Base-by-base conservation (phyloP, 331 rosid genomes). In the Rosa hybrid region DNA sequence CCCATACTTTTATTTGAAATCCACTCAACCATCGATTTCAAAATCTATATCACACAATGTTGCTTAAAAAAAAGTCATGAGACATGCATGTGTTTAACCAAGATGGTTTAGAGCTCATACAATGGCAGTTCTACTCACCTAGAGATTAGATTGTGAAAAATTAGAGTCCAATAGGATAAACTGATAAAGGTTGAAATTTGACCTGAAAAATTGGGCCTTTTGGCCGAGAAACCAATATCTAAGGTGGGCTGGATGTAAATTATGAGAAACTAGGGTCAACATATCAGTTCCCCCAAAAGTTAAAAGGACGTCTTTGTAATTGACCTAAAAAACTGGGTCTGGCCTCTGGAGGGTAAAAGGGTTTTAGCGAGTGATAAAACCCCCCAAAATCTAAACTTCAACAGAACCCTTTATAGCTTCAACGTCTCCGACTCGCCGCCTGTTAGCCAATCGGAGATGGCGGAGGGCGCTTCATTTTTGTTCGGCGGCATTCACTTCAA, bases 401-500 rank as follows among this genome's bases (percentile, higher is more conserved):
- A 25, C 34, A 21, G 25, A 41, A 54, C 10, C 68, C 16, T 18
- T 18, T 23, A 17, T 16, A 50, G 34, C 56, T 69, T 41, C 30
- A 54, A 74, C 39, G 27, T 8, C 57, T 42, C 69, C 69, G 48
- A 53, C 53, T 56, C 72, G 71, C 72, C 82, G 77, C 63, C 53
- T 38, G 14, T 50, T 25, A 50, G 4, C 45, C 56, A 49, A 39
- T 14, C 67, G 4, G 20, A 71, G 45, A 94, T 95, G 98, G 85
- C 82, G 7, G 90, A 83, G 71, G 91, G 82, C 76, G 21, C 97
- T 65, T 91, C 97, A 14, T 90, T 89, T 80, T 81, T 95, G 88
- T 95, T 95, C 85, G 53, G 94, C 71, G 98, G 99, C 74, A 86
- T 91, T 79, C 88, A 82, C 76, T 95, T 95, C 72, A 81, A 95